These are phyloP conservation scores for Priceomyces haplophilus DNA, from an alignment of 805 yeast species.

Conservation along the genomic window DNA sequence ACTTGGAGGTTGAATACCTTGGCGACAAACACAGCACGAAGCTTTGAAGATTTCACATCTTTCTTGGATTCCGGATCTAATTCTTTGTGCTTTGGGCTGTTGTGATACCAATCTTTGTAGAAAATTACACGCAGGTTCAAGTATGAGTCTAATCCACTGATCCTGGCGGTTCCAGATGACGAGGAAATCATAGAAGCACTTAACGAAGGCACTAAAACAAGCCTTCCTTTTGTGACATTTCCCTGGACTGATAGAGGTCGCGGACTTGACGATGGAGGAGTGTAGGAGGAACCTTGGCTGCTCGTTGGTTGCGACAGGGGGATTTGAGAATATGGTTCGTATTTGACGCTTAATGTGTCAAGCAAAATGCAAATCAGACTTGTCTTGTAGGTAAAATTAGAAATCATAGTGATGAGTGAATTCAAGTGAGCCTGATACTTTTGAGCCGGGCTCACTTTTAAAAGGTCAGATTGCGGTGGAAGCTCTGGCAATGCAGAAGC, in stretches of 20 bases:
- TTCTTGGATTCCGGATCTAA: conserved; percentile 6
- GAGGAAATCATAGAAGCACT: conserved; percentile 2
- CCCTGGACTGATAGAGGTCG: background rate
- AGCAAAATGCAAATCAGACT: conserved; percentile 26
- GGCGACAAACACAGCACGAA: conserved; percentile 16
- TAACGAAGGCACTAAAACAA: conserved; percentile 13
- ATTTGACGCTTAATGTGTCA: conserved; percentile 32
- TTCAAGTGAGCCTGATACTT: conserved; percentile 31
- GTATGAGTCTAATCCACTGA: conserved; percentile 14
- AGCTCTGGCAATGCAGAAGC: conserved; percentile 22
- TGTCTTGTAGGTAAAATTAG: conserved; percentile 19
- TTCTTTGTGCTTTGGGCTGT: conserved; percentile 14
- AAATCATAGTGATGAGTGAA: conserved; percentile 23
- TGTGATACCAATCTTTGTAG: conserved; percentile 35
- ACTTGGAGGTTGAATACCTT: conserved; percentile 11
- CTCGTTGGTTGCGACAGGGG: background rate
- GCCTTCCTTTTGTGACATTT: conserved; percentile 7
- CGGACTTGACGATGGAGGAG: conserved; percentile 6
- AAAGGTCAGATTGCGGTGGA: conserved; percentile 27
- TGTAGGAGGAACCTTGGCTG: conserved; percentile 5
- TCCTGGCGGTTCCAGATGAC: background rate
- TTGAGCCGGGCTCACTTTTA: conserved; percentile 26
- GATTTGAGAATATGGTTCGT: conserved; percentile 11
- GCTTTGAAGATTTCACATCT: conserved; percentile 2
- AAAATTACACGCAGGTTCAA: conserved; percentile 26